Percentiles rank a stretch among this genome's conserved stretches.
Conservation (phyloP, 345 rosid genomes). For the Noccaea caerulescens region DNA sequence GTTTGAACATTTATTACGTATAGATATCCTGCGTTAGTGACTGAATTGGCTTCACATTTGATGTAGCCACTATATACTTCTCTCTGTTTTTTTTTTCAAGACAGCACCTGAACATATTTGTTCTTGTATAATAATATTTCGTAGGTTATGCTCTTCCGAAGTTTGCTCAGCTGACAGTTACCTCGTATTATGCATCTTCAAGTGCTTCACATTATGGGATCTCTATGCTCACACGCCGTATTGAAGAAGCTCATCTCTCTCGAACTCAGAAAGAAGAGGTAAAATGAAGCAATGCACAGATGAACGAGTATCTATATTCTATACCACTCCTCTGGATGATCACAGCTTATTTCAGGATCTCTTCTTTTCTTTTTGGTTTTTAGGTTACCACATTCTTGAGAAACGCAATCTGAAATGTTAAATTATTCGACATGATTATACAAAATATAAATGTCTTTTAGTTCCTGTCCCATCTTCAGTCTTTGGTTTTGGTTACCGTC, state of each 20-base stretch:
- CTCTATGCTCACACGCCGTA: slow-evolving; percentile 73
- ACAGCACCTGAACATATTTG: slow-evolving; percentile 27
- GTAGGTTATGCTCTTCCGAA: slow-evolving; percentile 81
- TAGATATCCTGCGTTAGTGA: slow-evolving; percentile 10
- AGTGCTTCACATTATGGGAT: slow-evolving; percentile 92
- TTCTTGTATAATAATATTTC: slow-evolving; percentile 21
- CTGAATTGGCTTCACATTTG: background rate
- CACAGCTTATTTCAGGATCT: slow-evolving; percentile 15
- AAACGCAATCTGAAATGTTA: slow-evolving; percentile 23
- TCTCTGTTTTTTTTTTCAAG: background rate
- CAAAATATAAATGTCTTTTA: slow-evolving; percentile 17
- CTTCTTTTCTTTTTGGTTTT: background rate
- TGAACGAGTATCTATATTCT: background rate
- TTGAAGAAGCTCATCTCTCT: slow-evolving; percentile 67
- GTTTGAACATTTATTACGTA: background rate
- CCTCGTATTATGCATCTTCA: slow-evolving; percentile 89
- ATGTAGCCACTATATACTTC: background rate
- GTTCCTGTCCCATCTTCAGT: slow-evolving; percentile 25
- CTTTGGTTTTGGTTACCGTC: slow-evolving; percentile 14
- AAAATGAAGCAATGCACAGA: slow-evolving; percentile 44
- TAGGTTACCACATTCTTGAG: slow-evolving; percentile 24
- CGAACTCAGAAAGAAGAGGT: slow-evolving; percentile 51
- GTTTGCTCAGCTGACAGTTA: slow-evolving; percentile 82
- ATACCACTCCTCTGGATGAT: slow-evolving; percentile 19
- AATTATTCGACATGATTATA: slow-evolving; percentile 19